Percentiles rank a stretch among this genome's conserved stretches.
Evolutionary conservation across 495 filamentous ascomycete species (phyloP).

Genomic region (Talaromyces borbonicus): DNA sequence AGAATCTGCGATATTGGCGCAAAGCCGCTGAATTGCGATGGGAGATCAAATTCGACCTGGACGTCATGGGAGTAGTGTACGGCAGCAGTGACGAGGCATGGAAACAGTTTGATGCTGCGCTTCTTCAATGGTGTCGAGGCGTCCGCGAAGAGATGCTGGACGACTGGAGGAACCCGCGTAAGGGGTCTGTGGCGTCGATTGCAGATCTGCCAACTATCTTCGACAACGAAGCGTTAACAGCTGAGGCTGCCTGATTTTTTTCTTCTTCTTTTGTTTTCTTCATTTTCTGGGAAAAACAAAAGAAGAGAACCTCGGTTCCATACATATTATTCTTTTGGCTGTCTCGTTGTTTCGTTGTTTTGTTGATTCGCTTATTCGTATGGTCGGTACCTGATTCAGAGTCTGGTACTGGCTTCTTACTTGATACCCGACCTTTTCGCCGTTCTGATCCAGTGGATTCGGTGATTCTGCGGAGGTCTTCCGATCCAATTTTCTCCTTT

Average conservation of each 20-base stretch:
- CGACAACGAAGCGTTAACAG: conserved; percentile 1
- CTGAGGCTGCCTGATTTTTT: conserved; percentile 9
- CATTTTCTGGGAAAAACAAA: too few relatives aligned
- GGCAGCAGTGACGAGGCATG: conserved; percentile 54
- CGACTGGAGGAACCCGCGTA: conserved; percentile 36
- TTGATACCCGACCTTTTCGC: not conserved
- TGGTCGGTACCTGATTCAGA: not conserved
- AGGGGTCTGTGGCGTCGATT: conserved; percentile 8
- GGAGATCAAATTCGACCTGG: conserved; percentile 77
- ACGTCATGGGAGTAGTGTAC: conserved; percentile 79
- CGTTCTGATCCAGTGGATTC: not conserved
- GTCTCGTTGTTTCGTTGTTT: too few relatives aligned
- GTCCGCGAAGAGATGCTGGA: conserved; percentile 67
- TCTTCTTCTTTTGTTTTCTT: conserved; percentile 16
- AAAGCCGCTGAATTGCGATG: conserved; percentile 93
- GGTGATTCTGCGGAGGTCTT: not conserved
- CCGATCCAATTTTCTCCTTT: not conserved
- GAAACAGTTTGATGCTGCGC: conserved; percentile 68
- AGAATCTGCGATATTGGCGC: conserved; percentile 90
- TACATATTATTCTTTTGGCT: too few relatives aligned
- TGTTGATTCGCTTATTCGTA: too few relatives aligned
- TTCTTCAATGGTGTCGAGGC: conserved; percentile 66
- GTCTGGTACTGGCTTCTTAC: not conserved
- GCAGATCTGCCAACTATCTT: conserved; percentile 4
- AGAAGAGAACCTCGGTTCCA: too few relatives aligned